Evolutionary conservation across 179 eudicot species (phyloP).

Genomic region (Patellifolia procumbens): DNA sequence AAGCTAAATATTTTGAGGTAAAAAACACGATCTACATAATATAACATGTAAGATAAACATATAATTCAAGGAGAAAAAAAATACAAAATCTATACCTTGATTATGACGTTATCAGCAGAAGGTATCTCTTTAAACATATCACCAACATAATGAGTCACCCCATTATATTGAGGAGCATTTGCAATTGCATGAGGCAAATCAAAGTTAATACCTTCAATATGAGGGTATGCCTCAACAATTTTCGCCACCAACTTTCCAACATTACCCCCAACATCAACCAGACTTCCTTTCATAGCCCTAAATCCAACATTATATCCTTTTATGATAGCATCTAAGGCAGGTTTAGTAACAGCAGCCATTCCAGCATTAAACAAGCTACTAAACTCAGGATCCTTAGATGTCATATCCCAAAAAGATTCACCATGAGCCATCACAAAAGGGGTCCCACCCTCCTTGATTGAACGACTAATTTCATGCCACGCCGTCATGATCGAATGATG

Average conservation of each 20-base stretch:
- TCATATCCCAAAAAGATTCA: not conserved
- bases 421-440: conserved; percentile 10
- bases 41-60: no score
- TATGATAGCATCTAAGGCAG: not conserved
- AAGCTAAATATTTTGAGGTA: no score
- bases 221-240: conserved; percentile 7
- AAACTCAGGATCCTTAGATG: not conserved
- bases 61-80: no score
- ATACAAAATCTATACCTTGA: not conserved
- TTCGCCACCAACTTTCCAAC: not conserved
- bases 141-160: no score
- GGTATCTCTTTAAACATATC: no score
- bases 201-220: conserved; percentile 1
- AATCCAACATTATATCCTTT: not conserved
- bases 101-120: no score
- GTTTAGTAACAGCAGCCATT: not conserved
- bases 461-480: conserved; percentile 2
- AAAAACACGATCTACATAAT: no score
- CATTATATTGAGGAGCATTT: no score
- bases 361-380: not conserved
- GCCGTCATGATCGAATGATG: not conserved
- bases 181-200: not conserved
- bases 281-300: not conserved
- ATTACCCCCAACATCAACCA: conserved; percentile 13
- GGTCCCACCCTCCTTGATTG: conserved; percentile 20